These are phyloP conservation scores for Nicotiana paniculata DNA, from an alignment of 257 asterid genomes.

Conservation along the genomic window DNA sequence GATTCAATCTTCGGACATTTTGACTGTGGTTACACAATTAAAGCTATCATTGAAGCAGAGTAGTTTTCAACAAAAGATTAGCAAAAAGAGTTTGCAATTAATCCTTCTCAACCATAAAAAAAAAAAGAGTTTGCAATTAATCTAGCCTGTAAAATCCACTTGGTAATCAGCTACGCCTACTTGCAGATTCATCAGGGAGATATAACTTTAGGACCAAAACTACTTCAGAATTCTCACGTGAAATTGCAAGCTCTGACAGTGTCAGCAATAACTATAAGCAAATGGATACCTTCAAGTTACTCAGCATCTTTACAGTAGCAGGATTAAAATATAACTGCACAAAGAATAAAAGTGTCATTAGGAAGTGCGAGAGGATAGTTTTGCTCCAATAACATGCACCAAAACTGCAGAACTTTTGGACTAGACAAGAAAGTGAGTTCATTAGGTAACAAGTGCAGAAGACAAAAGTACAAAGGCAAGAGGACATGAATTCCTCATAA, in stretches of 20 bases:
- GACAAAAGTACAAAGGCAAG: not conserved
- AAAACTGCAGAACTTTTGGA: not conserved
- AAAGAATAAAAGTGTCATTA: slow-evolving; percentile 1
- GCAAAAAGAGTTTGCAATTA: not conserved
- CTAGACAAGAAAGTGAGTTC: not conserved
- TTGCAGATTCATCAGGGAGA: not conserved
- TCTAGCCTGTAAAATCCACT: not conserved
- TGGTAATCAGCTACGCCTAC: not conserved
- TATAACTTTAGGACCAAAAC: not conserved
- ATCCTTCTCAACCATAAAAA: too few relatives aligned
- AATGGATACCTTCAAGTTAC: slow-evolving; percentile 83
- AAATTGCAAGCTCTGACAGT: not conserved
- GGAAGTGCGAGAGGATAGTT: not conserved
- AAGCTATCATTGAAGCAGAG: not conserved
- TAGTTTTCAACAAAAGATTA: not conserved
- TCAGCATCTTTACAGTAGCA: slow-evolving; percentile 98
- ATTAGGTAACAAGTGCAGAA: not conserved
- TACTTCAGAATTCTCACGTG: not conserved
- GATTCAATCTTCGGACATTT: not conserved
- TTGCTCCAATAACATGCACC: not conserved
- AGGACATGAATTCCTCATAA: not conserved
- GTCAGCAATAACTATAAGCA: not conserved
- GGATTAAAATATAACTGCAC: slow-evolving; percentile 93
- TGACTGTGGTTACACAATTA: not conserved
- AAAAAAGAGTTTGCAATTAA: not conserved